Base-by-base conservation (phyloP, 2,329 filamentous ascomycete genomes). In the Dactylonectria estremocensis region DNA sequence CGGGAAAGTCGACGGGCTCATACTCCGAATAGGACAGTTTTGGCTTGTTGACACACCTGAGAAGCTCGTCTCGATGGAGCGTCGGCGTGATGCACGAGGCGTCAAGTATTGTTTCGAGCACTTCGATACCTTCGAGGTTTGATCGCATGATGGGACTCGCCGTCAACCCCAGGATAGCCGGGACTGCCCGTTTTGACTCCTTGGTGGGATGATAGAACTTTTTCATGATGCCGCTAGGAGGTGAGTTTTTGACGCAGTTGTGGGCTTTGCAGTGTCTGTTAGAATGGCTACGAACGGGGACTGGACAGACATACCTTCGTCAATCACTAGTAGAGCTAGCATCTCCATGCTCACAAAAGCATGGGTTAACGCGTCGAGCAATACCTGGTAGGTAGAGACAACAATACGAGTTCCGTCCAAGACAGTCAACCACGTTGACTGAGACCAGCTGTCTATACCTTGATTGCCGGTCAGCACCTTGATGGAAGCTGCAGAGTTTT, bases 161-260 rank as follows among this genome's bases (percentile, higher is more conserved):
- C 7, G 92, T 95, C 24, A 97, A 83, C 0, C 94, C 95, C 5
- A 97, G 83, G 31, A 97, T 91, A 20, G 85, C 84, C 0, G 95
- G 95, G 1, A 89, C 79, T 0, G 74, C 55, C 0, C 78, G 67
- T 0, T 83, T 84, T 2, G 63, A 69, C 0, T 61, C 69, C 57
- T 84, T 85, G 18, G 77, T 79, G 31, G 83, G 81, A 68, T 90
- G 88, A 74, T 97, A 97, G 71, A 92, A 91, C 33, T 90, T 82
- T 31, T 80, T 83, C 92, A 97, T 95, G 37, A 97, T 92, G 45
- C 83, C 87, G 64, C 90, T 91, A 11, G 90, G 90, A 0, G 92
- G 85, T 71, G 91, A 87, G 1, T 88, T 89, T 18, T 85, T 83
- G 5, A 85, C 86, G 72, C 93, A 95, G 77, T 95, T 91, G 76